phyloP scores from a whole-genome alignment of 2,329 filamentous ascomycete species.

The Xylariaceae sp. region DNA sequence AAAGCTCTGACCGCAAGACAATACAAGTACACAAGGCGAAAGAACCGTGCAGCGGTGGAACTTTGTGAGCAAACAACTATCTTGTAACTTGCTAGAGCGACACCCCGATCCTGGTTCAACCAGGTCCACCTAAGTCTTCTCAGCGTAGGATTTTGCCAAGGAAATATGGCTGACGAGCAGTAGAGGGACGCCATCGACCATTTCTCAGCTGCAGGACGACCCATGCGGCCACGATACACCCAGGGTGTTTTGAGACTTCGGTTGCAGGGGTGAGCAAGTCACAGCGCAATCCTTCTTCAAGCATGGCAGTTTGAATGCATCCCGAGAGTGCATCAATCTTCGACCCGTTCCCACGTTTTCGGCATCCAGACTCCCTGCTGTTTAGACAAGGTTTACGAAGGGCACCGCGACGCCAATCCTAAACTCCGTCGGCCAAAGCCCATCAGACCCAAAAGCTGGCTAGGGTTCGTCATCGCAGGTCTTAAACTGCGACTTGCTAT shows the following conservation, averaged over 20 bases:
- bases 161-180: conserved; percentile 5
- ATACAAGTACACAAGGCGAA: conserved; percentile 6
- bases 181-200: conserved; percentile 7
- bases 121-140: neutral
- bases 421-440: neutral
- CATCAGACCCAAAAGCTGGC: neutral
- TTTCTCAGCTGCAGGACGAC: conserved; percentile 16
- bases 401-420: neutral
- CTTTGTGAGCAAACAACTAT: conserved; percentile 2
- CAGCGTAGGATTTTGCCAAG: conserved; percentile 18
- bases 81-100: conserved; percentile 1
- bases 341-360: conserved; percentile 12
- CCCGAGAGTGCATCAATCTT: neutral
- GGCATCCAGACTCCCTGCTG: conserved; percentile 1
- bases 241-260: conserved; percentile 16
- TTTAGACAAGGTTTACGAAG: neutral
- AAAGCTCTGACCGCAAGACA: conserved; percentile 6
- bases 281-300: conserved; percentile 12
- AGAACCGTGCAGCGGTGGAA: conserved; percentile 13
- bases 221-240: conserved; percentile 10
- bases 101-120: neutral
- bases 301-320: conserved; percentile 1
- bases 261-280: neutral
- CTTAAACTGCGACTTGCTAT: neutral
- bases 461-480: neutral